Conservation (phyloP, 768 basidiomycete genomes). For the Xerocomellus intermedius region DNA sequence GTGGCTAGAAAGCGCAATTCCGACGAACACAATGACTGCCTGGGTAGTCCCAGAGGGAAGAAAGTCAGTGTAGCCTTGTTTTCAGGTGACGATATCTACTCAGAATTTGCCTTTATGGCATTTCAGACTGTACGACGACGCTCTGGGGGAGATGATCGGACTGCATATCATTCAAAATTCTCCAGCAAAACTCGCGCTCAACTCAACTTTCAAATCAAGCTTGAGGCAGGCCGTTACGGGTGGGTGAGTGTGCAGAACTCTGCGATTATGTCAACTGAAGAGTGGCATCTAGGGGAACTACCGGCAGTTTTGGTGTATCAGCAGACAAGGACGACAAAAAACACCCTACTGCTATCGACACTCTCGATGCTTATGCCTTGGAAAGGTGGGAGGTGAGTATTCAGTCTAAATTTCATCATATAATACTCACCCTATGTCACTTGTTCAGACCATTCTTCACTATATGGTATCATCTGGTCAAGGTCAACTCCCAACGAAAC, state of each 20-base stretch:
- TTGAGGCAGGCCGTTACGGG: conserved; percentile 85
- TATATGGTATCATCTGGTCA: conserved; percentile 96
- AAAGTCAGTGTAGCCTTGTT: conserved; percentile 46
- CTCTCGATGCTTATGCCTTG: conserved; percentile 76
- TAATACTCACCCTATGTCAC: not conserved
- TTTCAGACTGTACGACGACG: conserved; percentile 67
- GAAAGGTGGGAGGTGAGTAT: conserved; percentile 84
- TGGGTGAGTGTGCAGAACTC: conserved; percentile 53
- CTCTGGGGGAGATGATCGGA: conserved; percentile 58
- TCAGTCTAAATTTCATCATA: not conserved
- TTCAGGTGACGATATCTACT: not conserved
- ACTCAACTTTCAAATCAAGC: conserved; percentile 72
- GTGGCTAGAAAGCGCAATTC: conserved; percentile 80
- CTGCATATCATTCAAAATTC: conserved; percentile 70
- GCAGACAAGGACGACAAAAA: conserved; percentile 64
- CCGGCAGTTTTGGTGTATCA: conserved; percentile 82
- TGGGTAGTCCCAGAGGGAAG: conserved; percentile 77
- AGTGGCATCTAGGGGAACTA: conserved; percentile 54
- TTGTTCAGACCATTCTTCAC: conserved; percentile 82
- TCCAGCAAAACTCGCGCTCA: conserved; percentile 62
- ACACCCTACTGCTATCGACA: conserved; percentile 50
- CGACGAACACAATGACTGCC: conserved; percentile 62
- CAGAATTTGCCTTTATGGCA: not conserved
- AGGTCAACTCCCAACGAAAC: conserved; percentile 70
- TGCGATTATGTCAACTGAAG: conserved; percentile 7